These are phyloP conservation scores for Phytophthora litchii DNA, from an alignment of 352 stramenopile genomes.

Conservation along the genomic window DNA sequence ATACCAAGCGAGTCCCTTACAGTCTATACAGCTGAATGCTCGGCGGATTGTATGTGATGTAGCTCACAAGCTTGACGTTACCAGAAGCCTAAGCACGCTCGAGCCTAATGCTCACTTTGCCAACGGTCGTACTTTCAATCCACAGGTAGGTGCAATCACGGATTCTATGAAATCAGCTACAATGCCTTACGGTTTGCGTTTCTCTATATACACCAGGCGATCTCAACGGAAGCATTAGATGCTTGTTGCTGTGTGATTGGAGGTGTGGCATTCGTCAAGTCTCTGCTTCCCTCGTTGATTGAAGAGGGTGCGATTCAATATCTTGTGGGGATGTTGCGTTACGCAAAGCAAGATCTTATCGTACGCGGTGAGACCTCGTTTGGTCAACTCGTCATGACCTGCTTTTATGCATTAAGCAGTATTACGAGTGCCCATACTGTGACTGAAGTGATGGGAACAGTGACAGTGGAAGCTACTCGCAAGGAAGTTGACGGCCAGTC, in stretches of 20 bases:
- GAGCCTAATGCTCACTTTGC: constrained; percentile 26
- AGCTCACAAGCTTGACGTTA: constrained; percentile 32
- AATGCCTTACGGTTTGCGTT: neutral
- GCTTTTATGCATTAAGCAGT: constrained; percentile 32
- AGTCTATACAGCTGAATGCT: constrained; percentile 17
- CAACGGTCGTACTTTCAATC: constrained; percentile 7
- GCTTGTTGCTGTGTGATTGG: constrained; percentile 42
- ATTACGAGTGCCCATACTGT: constrained; percentile 22
- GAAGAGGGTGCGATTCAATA: constrained; percentile 21
- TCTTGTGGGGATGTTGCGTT: constrained; percentile 30
- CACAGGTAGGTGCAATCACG: constrained; percentile 14
- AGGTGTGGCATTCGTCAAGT: constrained; percentile 29
- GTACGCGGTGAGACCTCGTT: constrained; percentile 30
- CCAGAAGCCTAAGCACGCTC: constrained; percentile 26
- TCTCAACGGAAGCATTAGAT: constrained; percentile 43
- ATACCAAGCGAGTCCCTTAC: constrained; percentile 16
- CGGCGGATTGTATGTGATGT: constrained; percentile 29
- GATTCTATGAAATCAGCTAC: neutral
- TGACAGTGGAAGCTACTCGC: neutral
- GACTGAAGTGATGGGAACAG: neutral
- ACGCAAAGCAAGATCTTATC: constrained; percentile 30
- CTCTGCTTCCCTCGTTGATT: constrained; percentile 10
- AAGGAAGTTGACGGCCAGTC: constrained; percentile 4
- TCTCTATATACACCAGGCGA: constrained; percentile 22
- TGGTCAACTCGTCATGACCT: constrained; percentile 36